A percentile compares a stretch with the other conserved stretches of the same genome.
Evolutionary conservation across 352 stramenopile species (phyloP).

Genomic region (Aphanomyces invadans): DNA sequence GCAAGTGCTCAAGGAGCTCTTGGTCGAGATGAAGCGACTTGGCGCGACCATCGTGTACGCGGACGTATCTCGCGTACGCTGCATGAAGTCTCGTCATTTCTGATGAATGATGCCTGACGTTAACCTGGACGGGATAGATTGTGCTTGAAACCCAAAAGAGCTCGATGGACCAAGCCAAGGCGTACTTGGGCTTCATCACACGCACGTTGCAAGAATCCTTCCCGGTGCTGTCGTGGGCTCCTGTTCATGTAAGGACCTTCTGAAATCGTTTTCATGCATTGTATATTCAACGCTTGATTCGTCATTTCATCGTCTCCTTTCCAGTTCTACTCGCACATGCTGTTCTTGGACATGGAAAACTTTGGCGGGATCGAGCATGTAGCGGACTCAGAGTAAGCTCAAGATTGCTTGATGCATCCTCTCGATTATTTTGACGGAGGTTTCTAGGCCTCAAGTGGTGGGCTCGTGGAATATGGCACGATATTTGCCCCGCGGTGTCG

Average conservation of each 20-base stretch:
- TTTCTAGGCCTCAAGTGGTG: constrained; percentile 10
- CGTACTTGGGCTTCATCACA: constrained; percentile 94
- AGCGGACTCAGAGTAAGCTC: constrained; percentile 28
- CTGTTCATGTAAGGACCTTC: constrained; percentile 35
- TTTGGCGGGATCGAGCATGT: constrained; percentile 84
- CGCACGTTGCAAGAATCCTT: constrained; percentile 86
- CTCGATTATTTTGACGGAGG: too few species aligned
- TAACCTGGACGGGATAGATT: constrained; percentile 60
- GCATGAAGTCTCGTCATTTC: too few species aligned
- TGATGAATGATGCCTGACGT: too few species aligned
- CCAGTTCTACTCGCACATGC: constrained; percentile 85
- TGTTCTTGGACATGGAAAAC: constrained; percentile 96
- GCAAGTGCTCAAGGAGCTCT: constrained; percentile 87
- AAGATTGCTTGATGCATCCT: constrained; percentile 55
- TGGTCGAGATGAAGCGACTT: constrained; percentile 91
- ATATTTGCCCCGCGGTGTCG: constrained; percentile 72
- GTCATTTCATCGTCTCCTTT: background rate
- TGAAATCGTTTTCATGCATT: background rate
- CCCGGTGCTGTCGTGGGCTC: constrained; percentile 66
- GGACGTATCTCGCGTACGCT: constrained; percentile 35
- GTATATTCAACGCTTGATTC: constrained; percentile 2
- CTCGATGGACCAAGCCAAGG: constrained; percentile 79
- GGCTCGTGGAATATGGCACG: constrained; percentile 83
- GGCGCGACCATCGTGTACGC: constrained; percentile 92
- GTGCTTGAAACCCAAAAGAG: constrained; percentile 61